phyloP scores from a whole-genome alignment of 352 stramenopile genomes.

The Phytophthora boehmeriae region DNA sequence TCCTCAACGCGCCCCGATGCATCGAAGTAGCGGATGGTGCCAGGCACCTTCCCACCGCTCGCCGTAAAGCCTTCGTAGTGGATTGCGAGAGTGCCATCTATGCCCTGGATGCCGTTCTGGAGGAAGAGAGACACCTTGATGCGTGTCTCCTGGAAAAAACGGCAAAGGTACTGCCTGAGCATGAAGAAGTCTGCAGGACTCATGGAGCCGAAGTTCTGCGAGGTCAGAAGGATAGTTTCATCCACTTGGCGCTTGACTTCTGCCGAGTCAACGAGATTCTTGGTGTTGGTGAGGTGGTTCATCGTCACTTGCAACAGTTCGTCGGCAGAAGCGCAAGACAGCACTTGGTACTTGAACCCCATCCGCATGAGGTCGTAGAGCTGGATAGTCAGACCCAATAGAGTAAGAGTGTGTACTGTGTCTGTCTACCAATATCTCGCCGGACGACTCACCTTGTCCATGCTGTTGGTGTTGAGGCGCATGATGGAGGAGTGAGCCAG shows the following conservation, averaged over 20 bases:
- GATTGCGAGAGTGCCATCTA: conserved; percentile 84
- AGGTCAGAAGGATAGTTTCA: conserved; percentile 80
- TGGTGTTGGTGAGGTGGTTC: conserved; percentile 84
- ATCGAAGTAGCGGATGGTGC: conserved; percentile 73
- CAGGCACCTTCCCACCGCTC: conserved; percentile 68
- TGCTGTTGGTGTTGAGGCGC: conserved; percentile 92
- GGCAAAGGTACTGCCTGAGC: conserved; percentile 85
- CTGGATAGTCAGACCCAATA: conserved; percentile 20
- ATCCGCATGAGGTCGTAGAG: conserved; percentile 96
- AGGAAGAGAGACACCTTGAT: conserved; percentile 94
- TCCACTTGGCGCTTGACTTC: conserved; percentile 76
- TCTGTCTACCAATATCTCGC: background rate
- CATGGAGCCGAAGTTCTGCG: conserved; percentile 75
- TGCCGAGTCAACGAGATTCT: conserved; percentile 66
- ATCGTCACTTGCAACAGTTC: conserved; percentile 91
- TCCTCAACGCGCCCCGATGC: conserved; percentile 63
- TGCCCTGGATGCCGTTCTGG: conserved; percentile 85
- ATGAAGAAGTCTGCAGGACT: conserved; percentile 74
- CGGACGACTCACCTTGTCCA: conserved; percentile 83
- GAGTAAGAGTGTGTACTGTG: background rate
- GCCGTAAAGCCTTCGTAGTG: conserved; percentile 78
- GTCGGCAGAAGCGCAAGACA: conserved; percentile 80
- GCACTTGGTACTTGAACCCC: conserved; percentile 94
- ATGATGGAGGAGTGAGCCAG: conserved; percentile 95
- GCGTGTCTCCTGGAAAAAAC: conserved; percentile 91